phyloP scores from a whole-genome alignment of 1,284 basidiomycete genomes.

The Ganoderma resinaceum region DNA sequence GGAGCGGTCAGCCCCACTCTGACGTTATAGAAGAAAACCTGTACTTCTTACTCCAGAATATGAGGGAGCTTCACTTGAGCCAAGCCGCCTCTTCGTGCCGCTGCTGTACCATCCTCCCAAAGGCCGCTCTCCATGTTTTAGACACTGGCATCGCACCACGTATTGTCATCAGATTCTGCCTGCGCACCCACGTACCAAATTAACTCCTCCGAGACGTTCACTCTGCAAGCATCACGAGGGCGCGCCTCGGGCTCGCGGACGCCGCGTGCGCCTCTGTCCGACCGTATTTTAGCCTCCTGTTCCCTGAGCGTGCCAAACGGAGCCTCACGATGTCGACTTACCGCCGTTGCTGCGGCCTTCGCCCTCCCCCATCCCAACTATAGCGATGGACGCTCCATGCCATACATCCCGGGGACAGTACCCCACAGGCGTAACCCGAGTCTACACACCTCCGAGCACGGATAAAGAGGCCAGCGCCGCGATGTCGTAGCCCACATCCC shows the following conservation, averaged over 20 bases:
- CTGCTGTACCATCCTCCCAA: not conserved
- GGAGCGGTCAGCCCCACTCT: not conserved
- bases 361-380: not conserved
- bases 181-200: constrained; percentile 6
- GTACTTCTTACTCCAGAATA: not conserved
- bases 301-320: not conserved
- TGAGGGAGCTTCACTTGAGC: not conserved
- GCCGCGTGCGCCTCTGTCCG: not conserved
- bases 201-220: not conserved
- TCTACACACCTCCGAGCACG: not conserved
- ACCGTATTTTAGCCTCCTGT: constrained; percentile 1
- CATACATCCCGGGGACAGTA: not conserved
- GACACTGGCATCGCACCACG: not conserved
- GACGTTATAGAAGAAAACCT: not conserved
- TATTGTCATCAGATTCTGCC: not conserved
- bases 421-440: not conserved
- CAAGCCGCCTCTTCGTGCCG: not conserved
- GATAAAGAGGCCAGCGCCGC: not conserved
- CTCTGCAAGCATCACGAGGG: constrained; percentile 9
- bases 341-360: not conserved
- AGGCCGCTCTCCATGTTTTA: not conserved
- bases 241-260: not conserved
- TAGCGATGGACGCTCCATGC: not conserved
- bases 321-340: not conserved
- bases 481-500: not conserved